Evolutionary conservation across 139 green algal species (phyloP), one percentile per base, ranked within the genome.

Genomic region (Chara braunii): DNA sequence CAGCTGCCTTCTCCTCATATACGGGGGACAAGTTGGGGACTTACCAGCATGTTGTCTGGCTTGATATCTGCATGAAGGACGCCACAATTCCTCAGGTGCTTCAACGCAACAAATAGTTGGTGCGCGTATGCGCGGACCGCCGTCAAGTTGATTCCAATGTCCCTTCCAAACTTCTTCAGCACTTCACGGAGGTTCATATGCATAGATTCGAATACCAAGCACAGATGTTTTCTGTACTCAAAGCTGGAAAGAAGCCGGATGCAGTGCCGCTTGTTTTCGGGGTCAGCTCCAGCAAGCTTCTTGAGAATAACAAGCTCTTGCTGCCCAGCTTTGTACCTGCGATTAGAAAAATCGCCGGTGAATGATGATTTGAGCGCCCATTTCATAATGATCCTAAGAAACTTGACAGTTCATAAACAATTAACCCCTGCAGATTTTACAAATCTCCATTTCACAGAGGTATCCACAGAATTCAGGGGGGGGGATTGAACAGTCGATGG

Each of bases 1-100:
- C n/a, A n/a, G n/a, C n/a, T n/a, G n/a, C n/a, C n/a, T n/a, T n/a
- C n/a, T n/a, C n/a, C n/a, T n/a, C n/a, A n/a, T n/a, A n/a, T n/a
- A n/a, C n/a, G 40, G n/a, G 40, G n/a, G n/a, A 18, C 18, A 18
- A n/a, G 40, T 59, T 53, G 50, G 14, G n/a, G 18, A 68, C 62
- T 3, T 72, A 75, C 70, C 22, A 99, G 87, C 48, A 99, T 94
- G 85, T 99, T 99, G 84, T 99, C 93, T 2, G 93, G 93, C 85
- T 99, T 99, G 82, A 99, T 95, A 78, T 99, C 93, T 4, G 93
- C 92, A 65, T 99, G 93, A 37, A 99, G 81, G 32, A 97, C 79
- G 29, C 81, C 81, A 60, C 85, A 92, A 67, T 84, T 83, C 40
- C 83, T 77, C 44, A 95, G 75, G 80, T 97, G 93, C 55, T 89